Evolutionary conservation across 2,329 filamentous ascomycete genomes (phyloP).

Genomic region (Gnomoniopsis smithogilvyi): DNA sequence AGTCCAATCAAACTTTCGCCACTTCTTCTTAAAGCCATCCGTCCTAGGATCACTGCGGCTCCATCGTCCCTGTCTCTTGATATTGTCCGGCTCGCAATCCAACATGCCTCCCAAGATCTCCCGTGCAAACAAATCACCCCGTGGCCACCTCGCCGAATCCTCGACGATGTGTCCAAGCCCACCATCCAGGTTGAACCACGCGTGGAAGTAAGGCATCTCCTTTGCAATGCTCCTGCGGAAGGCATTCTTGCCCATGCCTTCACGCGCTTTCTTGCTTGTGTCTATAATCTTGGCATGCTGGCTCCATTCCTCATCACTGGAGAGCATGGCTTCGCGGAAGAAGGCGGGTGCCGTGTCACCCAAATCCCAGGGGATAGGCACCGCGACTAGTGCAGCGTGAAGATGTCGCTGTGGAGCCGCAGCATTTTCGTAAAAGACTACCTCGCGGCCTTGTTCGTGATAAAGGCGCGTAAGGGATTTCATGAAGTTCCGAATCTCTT

Average conservation of each 20-base stretch:
- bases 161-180: constrained; percentile 92
- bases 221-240: constrained; percentile 83
- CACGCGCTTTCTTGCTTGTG: constrained; percentile 63
- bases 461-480: constrained; percentile 93
- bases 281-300: constrained; percentile 96
- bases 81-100: constrained; percentile 73
- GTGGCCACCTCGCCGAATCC: constrained; percentile 79
- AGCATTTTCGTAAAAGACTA: constrained; percentile 97
- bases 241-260: constrained; percentile 72
- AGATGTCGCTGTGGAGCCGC: constrained; percentile 72
- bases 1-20: constrained; percentile 92
- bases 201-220: constrained; percentile 98
- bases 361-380: constrained; percentile 87
- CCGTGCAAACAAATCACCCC: constrained; percentile 86
- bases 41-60: constrained; percentile 64
- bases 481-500: constrained; percentile 99
- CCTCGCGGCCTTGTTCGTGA: constrained; percentile 85
- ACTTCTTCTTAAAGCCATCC: constrained; percentile 77
- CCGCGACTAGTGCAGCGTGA: constrained; percentile 81
- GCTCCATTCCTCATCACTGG: constrained; percentile 87
- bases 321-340: constrained; percentile 90
- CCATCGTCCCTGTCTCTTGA: constrained; percentile 92
- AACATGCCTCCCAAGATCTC: constrained; percentile 93
- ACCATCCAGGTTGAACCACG: constrained; percentile 90
- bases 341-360: constrained; percentile 90